These are phyloP conservation scores for Populus deltoides DNA, from an alignment of 345 rosid genomes.

Conservation along the genomic window DNA sequence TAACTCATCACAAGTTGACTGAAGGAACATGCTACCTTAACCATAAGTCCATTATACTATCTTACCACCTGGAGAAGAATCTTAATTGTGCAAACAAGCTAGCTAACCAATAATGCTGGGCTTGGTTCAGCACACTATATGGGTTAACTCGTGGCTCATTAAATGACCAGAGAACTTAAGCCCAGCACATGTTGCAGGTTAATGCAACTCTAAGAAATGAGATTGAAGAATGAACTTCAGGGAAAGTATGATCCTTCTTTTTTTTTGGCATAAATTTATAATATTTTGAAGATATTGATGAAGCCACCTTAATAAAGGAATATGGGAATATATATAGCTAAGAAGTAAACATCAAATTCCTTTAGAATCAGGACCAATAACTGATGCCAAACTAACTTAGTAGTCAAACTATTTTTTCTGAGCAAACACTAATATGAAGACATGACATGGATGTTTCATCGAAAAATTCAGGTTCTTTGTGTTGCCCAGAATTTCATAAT, in stretches of 20 bases:
- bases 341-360: slow-evolving; percentile 28
- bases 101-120: background rate
- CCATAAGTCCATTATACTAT: background rate
- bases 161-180: background rate
- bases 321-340: slow-evolving; percentile 9
- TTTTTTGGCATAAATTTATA: background rate
- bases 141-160: background rate
- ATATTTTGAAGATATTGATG: background rate
- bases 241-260: background rate
- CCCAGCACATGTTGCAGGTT: background rate
- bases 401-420: background rate
- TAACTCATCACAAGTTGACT: no score
- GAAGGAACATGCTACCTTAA: no score
- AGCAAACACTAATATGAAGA: slow-evolving; percentile 4
- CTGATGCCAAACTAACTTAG: slow-evolving; percentile 2
- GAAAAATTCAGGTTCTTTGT: slow-evolving; percentile 2
- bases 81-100: background rate
- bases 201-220: background rate
- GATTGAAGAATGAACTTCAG: background rate
- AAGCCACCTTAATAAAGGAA: slow-evolving; percentile 31
- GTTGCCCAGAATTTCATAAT: background rate
- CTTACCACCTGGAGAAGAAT: background rate
- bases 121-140: no score
- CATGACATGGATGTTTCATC: slow-evolving; percentile 16
- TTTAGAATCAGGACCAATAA: slow-evolving; percentile 15